Conservation (phyloP, 768 basidiomycete genomes). For the Xanthoconium stramineum region DNA sequence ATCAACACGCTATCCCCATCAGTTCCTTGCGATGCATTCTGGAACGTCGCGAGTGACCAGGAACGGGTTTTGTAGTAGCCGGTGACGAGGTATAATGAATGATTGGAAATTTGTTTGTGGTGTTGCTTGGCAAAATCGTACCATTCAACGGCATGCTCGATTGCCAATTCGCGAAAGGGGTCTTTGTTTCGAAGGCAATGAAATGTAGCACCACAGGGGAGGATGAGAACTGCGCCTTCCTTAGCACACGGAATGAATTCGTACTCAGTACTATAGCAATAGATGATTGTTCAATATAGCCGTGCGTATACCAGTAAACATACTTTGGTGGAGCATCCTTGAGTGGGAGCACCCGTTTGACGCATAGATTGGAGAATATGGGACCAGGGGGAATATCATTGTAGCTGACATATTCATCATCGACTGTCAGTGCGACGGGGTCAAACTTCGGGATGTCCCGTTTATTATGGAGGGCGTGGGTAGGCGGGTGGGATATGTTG, state of each 20-base stretch:
- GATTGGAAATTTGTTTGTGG: background rate
- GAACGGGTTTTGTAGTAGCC: background rate
- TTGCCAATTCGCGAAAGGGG: conserved; percentile 13
- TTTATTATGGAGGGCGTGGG: background rate
- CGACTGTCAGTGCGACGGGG: background rate
- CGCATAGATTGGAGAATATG: background rate
- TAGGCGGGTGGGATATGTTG: background rate
- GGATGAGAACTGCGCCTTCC: conserved; percentile 27
- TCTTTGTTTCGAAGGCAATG: conserved; percentile 9
- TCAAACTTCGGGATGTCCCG: background rate
- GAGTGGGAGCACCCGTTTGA: background rate
- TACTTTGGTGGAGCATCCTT: background rate
- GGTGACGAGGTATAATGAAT: background rate
- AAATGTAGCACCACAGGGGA: conserved; percentile 27
- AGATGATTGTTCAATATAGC: background rate
- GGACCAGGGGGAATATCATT: background rate
- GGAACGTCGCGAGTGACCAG: background rate
- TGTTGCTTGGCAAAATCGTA: conserved; percentile 6
- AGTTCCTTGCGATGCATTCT: background rate
- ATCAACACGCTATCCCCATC: background rate
- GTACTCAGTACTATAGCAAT: background rate
- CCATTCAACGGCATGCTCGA: conserved; percentile 19
- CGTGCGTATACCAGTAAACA: background rate
- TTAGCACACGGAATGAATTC: background rate
- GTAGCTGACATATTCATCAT: background rate